Conservation (phyloP, 768 basidiomycete genomes). For the Tephrocybe sp. region DNA sequence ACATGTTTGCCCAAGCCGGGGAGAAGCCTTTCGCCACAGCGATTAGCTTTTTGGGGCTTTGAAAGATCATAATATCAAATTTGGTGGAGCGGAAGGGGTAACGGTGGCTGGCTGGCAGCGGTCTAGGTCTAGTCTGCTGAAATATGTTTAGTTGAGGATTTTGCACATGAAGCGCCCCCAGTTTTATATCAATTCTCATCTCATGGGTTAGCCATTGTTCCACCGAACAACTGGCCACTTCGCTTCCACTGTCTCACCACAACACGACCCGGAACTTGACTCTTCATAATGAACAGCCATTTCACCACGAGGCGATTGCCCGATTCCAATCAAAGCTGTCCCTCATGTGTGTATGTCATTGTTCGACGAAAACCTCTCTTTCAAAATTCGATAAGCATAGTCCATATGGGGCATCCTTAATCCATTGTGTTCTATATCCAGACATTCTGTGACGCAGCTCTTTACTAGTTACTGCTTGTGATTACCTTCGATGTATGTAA, state of each 20-base stretch:
- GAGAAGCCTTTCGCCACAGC: slow-evolving; percentile 8
- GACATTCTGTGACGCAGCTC: not conserved
- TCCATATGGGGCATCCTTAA: too few relatives aligned
- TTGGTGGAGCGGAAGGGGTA: not conserved
- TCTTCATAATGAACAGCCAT: too few relatives aligned
- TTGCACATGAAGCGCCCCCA: not conserved
- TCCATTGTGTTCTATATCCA: not conserved
- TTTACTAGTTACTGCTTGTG: not conserved
- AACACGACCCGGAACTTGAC: not conserved
- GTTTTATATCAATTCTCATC: not conserved
- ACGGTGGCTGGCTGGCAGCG: not conserved
- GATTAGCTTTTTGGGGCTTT: slow-evolving; percentile 12
- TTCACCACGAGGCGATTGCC: too few relatives aligned
- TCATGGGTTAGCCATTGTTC: not conserved
- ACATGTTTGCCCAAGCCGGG: slow-evolving; percentile 5
- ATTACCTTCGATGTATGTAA: too few relatives aligned
- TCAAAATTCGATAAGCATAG: not conserved
- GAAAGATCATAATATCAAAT: slow-evolving; percentile 4
- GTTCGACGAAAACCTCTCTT: not conserved
- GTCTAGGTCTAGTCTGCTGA: not conserved
- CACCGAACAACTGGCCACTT: not conserved
- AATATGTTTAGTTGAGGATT: not conserved
- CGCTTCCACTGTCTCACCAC: not conserved
- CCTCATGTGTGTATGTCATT: not conserved
- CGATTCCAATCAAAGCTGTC: too few relatives aligned